Evolutionary conservation across 2,329 filamentous ascomycete genomes (phyloP), one percentile per base, ranked within the genome.

Genomic region (Colletotrichum chlorophyti): DNA sequence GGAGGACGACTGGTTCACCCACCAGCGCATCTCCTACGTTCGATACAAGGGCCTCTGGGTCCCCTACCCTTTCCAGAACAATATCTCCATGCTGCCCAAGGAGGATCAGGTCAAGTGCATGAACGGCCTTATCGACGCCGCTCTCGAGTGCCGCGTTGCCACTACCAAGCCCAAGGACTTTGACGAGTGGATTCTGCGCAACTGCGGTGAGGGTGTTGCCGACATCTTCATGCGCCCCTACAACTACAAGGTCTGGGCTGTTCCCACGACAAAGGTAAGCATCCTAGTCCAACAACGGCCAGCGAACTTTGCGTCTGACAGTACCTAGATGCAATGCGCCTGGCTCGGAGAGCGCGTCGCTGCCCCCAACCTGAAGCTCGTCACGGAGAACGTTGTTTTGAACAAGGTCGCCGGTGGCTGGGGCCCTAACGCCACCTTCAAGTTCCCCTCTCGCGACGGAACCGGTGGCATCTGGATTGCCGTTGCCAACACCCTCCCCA

Each of bases 171-270:
- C 95, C 69, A 90, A 93, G 83, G 84, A 96, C 81, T 99, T 99
- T 70, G 95, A 99, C 72, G 93, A 99, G 82, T 98, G 93, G 93
- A 98, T 98, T 71, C 75, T 98, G 69, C 88, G 95, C 70, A 96
- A 90, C 82, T 93, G 90, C 80, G 95, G 95, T 69, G 81, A 86
- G 68, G 94, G 94, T 68, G 84, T 99, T 70, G 94, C 93, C 66
- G 88, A 99, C 75, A 84, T 94, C 68, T 99, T 99, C 86, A 99
- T 99, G 95, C 86, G 95, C 69, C 95, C 95, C 52, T 99, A 99
- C 85, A 99, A 99, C 87, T 99, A 89, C 88, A 99, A 99, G 83
- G 95, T 99, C 74, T 99, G 95, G 95, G 95, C 95, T 63, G 94
- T 98, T 69, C 95, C 95, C 59, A 97, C 94, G 54, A 97, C 90